phyloP scores from a whole-genome alignment of 2,329 filamentous ascomycete species.

The Penicillium sp. region DNA sequence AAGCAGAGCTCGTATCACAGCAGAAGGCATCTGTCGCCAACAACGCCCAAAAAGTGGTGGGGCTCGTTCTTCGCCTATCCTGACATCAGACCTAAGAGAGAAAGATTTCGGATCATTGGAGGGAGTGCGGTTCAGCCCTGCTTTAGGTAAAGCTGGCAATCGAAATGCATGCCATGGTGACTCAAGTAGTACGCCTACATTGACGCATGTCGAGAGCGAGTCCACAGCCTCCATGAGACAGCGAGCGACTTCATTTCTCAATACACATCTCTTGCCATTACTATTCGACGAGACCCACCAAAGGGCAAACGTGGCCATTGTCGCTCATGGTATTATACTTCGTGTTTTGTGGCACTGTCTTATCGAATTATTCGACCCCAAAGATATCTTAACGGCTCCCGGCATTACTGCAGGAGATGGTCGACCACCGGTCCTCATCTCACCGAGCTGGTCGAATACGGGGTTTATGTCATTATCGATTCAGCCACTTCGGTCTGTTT shows the following conservation, averaged over 20 bases:
- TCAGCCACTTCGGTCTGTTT: slow-evolving; percentile 2
- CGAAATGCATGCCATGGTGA: neutral
- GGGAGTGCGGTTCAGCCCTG: slow-evolving; percentile 27
- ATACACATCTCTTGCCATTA: slow-evolving; percentile 58
- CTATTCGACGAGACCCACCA: slow-evolving; percentile 35
- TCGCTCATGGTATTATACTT: slow-evolving; percentile 81
- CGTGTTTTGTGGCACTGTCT: slow-evolving; percentile 63
- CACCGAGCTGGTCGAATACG: slow-evolving; percentile 62
- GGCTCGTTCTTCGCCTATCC: slow-evolving; percentile 7
- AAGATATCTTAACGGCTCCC: slow-evolving; percentile 40
- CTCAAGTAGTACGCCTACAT: slow-evolving; percentile 15
- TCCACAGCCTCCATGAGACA: slow-evolving; percentile 61
- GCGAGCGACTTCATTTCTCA: slow-evolving; percentile 64
- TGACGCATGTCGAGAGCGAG: slow-evolving; percentile 58
- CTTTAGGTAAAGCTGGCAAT: slow-evolving; percentile 9
- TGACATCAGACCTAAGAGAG: slow-evolving; percentile 32
- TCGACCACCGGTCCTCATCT: slow-evolving; percentile 44
- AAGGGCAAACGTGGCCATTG: slow-evolving; percentile 57
- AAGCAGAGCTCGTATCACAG: slow-evolving; percentile 60
- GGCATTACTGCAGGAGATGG: slow-evolving; percentile 14
- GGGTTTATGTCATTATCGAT: slow-evolving; percentile 55
- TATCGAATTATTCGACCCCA: slow-evolving; percentile 50
- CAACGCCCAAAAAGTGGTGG: slow-evolving; percentile 5
- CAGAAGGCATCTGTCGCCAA: slow-evolving; percentile 26
- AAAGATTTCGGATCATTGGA: slow-evolving; percentile 42